Evolutionary conservation across 2,329 filamentous ascomycete genomes (phyloP), one percentile per base, ranked within the genome.

Genomic region (Penicillium digitatum): DNA sequence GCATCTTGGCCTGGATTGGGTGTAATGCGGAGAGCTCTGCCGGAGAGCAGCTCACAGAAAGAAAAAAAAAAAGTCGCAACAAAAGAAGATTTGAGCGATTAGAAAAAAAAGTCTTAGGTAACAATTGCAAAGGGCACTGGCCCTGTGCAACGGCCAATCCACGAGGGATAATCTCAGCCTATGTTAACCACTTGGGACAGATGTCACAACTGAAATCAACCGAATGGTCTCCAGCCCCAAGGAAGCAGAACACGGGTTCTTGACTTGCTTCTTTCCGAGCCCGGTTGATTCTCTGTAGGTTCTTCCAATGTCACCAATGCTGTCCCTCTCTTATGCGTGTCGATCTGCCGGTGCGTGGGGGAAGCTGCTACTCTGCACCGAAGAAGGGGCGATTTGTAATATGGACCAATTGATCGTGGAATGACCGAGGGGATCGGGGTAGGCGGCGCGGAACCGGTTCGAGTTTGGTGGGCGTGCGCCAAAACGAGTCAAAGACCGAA

Each of bases 1-100:
- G 73, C 73, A 76, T 76, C 66, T 75, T 76, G 73, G 64, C 72
- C 68, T 67, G 66, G 64, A 62, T 69, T 62, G 64, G 65, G 70
- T 72, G 67, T 64, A 66, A 72, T 70, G 69, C 68, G 69, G 65
- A 72, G 70, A 69, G 69, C 70, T 66, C 73, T 75, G 62, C 69
- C 71, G 61, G 71, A 73, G 71, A 73, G 70, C 72, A 64, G 65
- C 69, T 69, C 66, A 60, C 60, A 63, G 65, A 59, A 50, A 59
- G 61, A 60, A 54, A 60, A 27, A 27, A 27, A 26, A 53, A 58
- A 62, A 59, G 54, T 53, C 58, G 59, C 62, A 57, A 56, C 26
- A 63, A 52, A 59, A 53, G 42, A 51, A 52, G 29, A 56, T 29
- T 38, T 55, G 57, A 51, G 56, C 51, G 51, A 59, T 48, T 32